These are phyloP conservation scores for Coffea humblotiana DNA, from an alignment of 305 asterid species.

Conservation along the genomic window DNA sequence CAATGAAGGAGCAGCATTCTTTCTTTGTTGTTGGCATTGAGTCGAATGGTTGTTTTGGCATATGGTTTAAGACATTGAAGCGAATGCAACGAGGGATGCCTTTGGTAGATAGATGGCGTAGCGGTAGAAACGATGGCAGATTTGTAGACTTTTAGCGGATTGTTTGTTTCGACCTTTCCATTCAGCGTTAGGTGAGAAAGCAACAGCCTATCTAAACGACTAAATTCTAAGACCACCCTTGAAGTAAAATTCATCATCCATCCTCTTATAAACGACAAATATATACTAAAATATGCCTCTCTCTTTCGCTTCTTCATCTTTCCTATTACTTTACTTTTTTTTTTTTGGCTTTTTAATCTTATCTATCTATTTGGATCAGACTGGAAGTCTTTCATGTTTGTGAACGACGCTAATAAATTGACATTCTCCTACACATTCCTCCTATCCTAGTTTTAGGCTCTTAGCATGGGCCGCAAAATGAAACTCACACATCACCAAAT, in stretches of 20 bases:
- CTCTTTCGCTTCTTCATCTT: not conserved
- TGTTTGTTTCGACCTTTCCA: not conserved
- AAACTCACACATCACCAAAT: not conserved
- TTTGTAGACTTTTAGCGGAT: not conserved
- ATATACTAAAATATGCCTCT: not conserved
- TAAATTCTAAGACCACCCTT: constrained; percentile 6
- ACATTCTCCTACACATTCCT: not conserved
- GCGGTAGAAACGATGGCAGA: not conserved
- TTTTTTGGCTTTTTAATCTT: not conserved
- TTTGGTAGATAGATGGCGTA: not conserved
- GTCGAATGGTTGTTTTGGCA: not conserved
- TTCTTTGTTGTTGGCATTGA: not conserved
- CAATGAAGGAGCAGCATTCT: not conserved
- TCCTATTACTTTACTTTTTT: too few species aligned
- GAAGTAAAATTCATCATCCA: constrained; percentile 15
- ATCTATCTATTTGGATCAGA: constrained; percentile 2
- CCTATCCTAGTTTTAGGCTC: too few species aligned
- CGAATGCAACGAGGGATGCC: not conserved
- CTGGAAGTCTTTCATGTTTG: constrained; percentile 8
- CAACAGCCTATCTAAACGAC: constrained; percentile 3
- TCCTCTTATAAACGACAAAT: not conserved
- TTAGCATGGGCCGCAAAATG: not conserved
- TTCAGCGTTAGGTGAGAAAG: constrained; percentile 18
- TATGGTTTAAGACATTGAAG: not conserved
- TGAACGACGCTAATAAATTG: constrained; percentile 20